Conservation (phyloP, 2,329 filamentous ascomycete genomes). For the Alternaria ventricosa region DNA sequence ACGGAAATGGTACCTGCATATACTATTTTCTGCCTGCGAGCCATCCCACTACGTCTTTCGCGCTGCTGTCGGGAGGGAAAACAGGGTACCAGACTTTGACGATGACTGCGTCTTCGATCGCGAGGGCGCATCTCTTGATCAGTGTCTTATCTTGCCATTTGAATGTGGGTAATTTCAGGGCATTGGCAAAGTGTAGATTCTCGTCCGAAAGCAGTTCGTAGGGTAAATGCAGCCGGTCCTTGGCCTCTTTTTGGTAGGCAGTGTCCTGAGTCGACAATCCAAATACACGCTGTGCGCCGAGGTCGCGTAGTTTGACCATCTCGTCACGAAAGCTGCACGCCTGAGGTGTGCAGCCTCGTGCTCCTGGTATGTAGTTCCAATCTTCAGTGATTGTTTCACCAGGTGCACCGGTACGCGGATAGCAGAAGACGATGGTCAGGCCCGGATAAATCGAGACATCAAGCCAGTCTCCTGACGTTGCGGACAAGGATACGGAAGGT, state of each 20-base stretch:
- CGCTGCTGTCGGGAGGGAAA: constrained; percentile 50
- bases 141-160: constrained; percentile 48
- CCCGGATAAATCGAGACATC: constrained; percentile 46
- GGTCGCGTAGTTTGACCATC: constrained; percentile 19
- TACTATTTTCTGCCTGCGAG: constrained; percentile 30
- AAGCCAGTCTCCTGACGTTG: constrained; percentile 37
- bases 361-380: constrained; percentile 54
- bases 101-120: constrained; percentile 50
- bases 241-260: constrained; percentile 50
- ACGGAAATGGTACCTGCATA: constrained; percentile 23
- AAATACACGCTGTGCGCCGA: constrained; percentile 42
- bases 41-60: constrained; percentile 48
- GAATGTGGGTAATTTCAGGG: constrained; percentile 49
- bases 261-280: constrained; percentile 51
- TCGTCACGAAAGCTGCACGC: constrained; percentile 53
- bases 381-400: constrained; percentile 50
- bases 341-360: constrained; percentile 53
- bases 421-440: constrained; percentile 53
- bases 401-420: constrained; percentile 50
- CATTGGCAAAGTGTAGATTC: constrained; percentile 42
- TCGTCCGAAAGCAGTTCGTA: constrained; percentile 53
- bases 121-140: constrained; percentile 49
- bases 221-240: constrained; percentile 48
- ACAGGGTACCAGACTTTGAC: constrained; percentile 54
- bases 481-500: constrained; percentile 42